Evolutionary conservation across 2,329 filamentous ascomycete species (phyloP).

Genomic region (Macrophomina tecta): DNA sequence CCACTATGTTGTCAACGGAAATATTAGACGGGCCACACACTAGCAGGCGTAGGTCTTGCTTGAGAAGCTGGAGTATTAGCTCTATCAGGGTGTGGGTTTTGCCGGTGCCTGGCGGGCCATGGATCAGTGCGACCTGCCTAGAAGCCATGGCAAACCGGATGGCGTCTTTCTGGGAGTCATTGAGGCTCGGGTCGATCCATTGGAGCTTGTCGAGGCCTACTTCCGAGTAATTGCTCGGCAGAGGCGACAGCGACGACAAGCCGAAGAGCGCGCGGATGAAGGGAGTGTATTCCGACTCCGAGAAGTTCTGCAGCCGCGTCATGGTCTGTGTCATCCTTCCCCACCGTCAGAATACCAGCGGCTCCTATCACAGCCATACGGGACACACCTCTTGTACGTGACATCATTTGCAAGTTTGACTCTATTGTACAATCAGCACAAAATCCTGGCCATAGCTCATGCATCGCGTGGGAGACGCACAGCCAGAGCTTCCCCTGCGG

Average conservation of each 20-base stretch:
- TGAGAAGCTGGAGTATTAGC: slow-evolving; percentile 87
- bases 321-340: slow-evolving; percentile 68
- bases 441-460: slow-evolving; percentile 2
- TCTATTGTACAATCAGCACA: slow-evolving; percentile 51
- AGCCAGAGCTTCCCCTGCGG: slow-evolving; percentile 66
- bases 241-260: slow-evolving; percentile 59
- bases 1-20: slow-evolving; percentile 97
- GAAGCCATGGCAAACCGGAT: slow-evolving; percentile 83
- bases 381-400: slow-evolving; percentile 63
- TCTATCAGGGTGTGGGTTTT: slow-evolving; percentile 98
- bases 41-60: slow-evolving; percentile 73
- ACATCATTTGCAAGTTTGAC: slow-evolving; percentile 71
- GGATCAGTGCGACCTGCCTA: slow-evolving; percentile 84
- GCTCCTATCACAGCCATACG: slow-evolving; percentile 1
- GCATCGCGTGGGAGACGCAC: slow-evolving; percentile 51
- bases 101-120: slow-evolving; percentile 93
- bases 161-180: slow-evolving; percentile 67
- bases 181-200: slow-evolving; percentile 63
- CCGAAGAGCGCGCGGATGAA: slow-evolving; percentile 68
- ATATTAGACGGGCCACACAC: slow-evolving; percentile 98
- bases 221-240: slow-evolving; percentile 52
- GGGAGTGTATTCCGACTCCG: slow-evolving; percentile 61
- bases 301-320: slow-evolving; percentile 62
- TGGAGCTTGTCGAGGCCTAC: slow-evolving; percentile 53
- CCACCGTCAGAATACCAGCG: slow-evolving; percentile 23